phyloP scores from a whole-genome alignment of 352 stramenopile species.

The Globisporangium barbulae region DNA sequence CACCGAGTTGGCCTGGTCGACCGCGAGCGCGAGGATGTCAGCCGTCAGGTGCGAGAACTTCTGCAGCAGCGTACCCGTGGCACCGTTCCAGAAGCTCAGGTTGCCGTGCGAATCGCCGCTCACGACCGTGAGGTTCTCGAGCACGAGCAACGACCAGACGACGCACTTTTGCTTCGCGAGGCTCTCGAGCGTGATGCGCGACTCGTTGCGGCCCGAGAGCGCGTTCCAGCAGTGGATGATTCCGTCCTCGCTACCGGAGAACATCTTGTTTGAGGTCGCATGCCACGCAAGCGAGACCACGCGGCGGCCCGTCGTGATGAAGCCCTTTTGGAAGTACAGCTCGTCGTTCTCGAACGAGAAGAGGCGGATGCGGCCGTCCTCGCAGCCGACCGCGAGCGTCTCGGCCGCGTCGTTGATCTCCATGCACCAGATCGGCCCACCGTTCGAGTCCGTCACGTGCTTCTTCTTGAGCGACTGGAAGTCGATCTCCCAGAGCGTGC shows the following conservation, averaged over 20 bases:
- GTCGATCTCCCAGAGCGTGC: constrained; percentile 83
- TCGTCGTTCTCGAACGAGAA: constrained; percentile 77
- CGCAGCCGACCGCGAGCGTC: constrained; percentile 81
- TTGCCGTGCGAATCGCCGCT: constrained; percentile 91
- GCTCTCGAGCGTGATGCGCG: constrained; percentile 79
- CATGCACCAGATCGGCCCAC: constrained; percentile 88
- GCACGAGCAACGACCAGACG: constrained; percentile 88
- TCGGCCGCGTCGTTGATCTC: constrained; percentile 53
- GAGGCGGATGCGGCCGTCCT: constrained; percentile 88
- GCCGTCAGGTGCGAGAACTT: constrained; percentile 91
- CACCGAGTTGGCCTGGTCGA: constrained; percentile 81
- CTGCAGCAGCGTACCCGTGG: constrained; percentile 88
- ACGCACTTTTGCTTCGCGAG: constrained; percentile 74
- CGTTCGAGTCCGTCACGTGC: constrained; percentile 84
- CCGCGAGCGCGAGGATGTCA: constrained; percentile 88
- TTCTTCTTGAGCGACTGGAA: constrained; percentile 64
- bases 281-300: constrained; percentile 87
- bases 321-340: constrained; percentile 81
- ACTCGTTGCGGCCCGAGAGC: constrained; percentile 69
- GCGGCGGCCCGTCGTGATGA: constrained; percentile 69
- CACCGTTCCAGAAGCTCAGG: constrained; percentile 92
- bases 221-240: constrained; percentile 89
- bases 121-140: constrained; percentile 91
- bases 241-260: constrained; percentile 82
- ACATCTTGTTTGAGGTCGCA: constrained; percentile 64